Evolutionary conservation across 2,329 filamentous ascomycete genomes (phyloP).

Genomic region (Emmonsiellopsis sp.): DNA sequence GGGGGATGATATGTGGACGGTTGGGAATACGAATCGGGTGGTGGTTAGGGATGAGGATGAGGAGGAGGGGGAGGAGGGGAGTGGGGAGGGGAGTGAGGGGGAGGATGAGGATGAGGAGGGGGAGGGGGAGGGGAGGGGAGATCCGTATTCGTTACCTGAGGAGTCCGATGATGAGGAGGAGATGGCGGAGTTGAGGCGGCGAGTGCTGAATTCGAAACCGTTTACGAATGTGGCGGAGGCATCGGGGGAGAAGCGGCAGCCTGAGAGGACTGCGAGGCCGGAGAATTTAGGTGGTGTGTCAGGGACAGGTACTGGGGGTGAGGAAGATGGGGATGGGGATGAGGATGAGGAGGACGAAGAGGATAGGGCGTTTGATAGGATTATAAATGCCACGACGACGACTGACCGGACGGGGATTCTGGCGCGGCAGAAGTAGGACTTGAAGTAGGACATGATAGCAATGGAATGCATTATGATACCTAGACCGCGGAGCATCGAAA

Average conservation of each 20-base stretch:
- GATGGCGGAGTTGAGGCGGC: constrained; percentile 85
- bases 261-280: constrained; percentile 55
- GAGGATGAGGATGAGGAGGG: constrained; percentile 39
- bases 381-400: constrained; percentile 82
- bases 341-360: constrained; percentile 59
- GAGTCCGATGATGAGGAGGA: constrained; percentile 75
- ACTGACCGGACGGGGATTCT: constrained; percentile 74
- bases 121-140: constrained; percentile 42
- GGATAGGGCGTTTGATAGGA: constrained; percentile 77
- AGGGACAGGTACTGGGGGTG: not conserved
- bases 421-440: constrained; percentile 52
- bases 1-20: no score
- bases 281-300: constrained; percentile 33
- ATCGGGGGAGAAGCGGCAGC: constrained; percentile 45
- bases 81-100: constrained; percentile 36
- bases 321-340: constrained; percentile 54
- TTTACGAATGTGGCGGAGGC: constrained; percentile 46
- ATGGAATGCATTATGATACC: no score
- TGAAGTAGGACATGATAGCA: constrained; percentile 19
- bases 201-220: constrained; percentile 83
- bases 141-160: constrained; percentile 69
- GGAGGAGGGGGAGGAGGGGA: constrained; percentile 36
- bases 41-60: constrained; percentile 32
- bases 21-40: no score
- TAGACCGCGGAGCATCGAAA: no score